phyloP scores from a whole-genome alignment of 2,329 filamentous ascomycete genomes.

The Geoglossum cookeanum region DNA sequence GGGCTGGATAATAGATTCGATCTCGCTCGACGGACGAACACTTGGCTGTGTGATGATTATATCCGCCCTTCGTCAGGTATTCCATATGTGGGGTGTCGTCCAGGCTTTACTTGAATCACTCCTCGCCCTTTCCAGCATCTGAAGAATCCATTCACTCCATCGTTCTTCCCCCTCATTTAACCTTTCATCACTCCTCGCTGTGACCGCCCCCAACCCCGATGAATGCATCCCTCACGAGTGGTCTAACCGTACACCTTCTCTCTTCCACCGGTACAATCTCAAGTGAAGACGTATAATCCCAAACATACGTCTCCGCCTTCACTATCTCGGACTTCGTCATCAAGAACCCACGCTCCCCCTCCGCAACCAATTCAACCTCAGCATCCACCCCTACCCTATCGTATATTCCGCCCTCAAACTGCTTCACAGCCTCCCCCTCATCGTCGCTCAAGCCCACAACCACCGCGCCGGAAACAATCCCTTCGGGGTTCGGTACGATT shows the following conservation, averaged over 20 bases:
- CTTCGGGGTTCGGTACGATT: neutral
- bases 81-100: too few relatives aligned
- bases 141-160: neutral
- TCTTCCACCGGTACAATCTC: neutral
- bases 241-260: neutral
- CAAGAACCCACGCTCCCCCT: neutral
- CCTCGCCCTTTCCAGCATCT: too few relatives aligned
- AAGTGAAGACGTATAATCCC: neutral
- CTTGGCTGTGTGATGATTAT: too few relatives aligned
- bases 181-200: neutral
- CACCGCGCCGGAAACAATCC: neutral
- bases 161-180: neutral
- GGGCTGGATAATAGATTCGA: too few relatives aligned
- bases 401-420: neutral
- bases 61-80: too few relatives aligned
- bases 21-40: too few relatives aligned
- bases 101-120: too few relatives aligned
- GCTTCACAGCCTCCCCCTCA: neutral
- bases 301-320: neutral
- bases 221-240: neutral
- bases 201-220: neutral
- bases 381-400: neutral
- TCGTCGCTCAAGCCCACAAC: neutral
- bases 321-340: neutral
- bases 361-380: neutral